These are phyloP conservation scores for Pseudogymnoascus destructans DNA, from an alignment of 2,329 filamentous ascomycete species.

Conservation along the genomic window DNA sequence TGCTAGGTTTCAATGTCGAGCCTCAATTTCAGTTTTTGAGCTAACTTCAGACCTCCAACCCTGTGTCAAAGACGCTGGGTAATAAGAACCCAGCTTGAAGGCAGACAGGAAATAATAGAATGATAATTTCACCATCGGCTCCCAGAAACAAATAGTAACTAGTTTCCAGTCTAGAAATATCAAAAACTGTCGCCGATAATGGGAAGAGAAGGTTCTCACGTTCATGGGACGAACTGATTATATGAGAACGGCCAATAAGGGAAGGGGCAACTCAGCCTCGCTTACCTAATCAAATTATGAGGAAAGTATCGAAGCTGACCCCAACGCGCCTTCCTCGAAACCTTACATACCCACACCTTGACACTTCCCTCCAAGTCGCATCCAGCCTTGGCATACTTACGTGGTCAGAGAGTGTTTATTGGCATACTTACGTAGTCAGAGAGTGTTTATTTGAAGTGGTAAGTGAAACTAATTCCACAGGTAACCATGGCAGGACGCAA, in stretches of 20 bases:
- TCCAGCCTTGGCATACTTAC: not conserved
- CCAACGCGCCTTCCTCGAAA: constrained; percentile 3
- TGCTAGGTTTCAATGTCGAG: not conserved
- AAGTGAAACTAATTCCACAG: constrained; percentile 9
- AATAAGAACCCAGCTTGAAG: not conserved
- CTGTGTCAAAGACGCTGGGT: not conserved
- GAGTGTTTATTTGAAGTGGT: constrained; percentile 1
- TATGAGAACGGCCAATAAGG: not conserved
- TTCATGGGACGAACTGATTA: not conserved
- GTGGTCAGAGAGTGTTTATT: not conserved
- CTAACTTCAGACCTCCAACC: not conserved
- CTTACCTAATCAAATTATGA: constrained; percentile 3
- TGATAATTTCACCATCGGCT: not conserved
- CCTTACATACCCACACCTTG: not conserved
- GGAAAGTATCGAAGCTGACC: not conserved
- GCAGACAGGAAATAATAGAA: not conserved
- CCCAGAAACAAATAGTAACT: not conserved
- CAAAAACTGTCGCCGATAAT: not conserved
- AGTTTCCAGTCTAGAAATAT: not conserved
- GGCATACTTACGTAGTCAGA: not conserved
- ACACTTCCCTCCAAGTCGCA: not conserved
- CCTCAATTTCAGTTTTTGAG: not conserved
- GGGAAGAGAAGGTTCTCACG: not conserved
- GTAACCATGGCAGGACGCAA: constrained; percentile 23
- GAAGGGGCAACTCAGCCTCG: not conserved